phyloP scores from a whole-genome alignment of 257 asterid species.

The Primulina huaijiensis region DNA sequence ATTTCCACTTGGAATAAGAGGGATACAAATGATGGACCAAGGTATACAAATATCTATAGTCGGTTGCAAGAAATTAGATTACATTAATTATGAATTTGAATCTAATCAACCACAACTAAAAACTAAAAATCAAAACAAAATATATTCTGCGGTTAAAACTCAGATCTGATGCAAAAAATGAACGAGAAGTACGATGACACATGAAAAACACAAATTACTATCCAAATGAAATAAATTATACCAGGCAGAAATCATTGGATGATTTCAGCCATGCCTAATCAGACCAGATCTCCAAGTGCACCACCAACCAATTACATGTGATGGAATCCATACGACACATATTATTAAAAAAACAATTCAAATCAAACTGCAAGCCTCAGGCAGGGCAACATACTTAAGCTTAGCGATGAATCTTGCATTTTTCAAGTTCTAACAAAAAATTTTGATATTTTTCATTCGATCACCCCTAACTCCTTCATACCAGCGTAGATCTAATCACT shows the following conservation, averaged over 20 bases:
- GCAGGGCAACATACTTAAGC: not conserved
- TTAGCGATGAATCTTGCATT: not conserved
- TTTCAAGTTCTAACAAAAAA: not conserved
- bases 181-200: not conserved
- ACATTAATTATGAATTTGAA: not conserved
- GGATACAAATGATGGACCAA: not conserved
- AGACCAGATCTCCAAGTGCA: not conserved
- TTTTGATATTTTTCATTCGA: no score
- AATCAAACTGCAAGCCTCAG: not conserved
- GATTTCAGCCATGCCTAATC: slow-evolving; percentile 2
- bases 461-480: not conserved
- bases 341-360: not conserved
- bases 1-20: not conserved
- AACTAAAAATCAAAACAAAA: no score
- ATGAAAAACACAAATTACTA: not conserved
- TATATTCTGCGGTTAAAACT: not conserved
- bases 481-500: not conserved
- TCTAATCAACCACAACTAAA: not conserved
- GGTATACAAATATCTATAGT: not conserved
- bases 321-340: not conserved
- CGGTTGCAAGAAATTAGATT: not conserved
- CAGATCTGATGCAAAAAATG: not conserved
- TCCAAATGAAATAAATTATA: no score
- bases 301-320: not conserved
- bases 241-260: slow-evolving; percentile 3